These are phyloP conservation scores for Pyrenochaeta sp. DNA, from an alignment of 2,329 filamentous ascomycete species.

Conservation along the genomic window DNA sequence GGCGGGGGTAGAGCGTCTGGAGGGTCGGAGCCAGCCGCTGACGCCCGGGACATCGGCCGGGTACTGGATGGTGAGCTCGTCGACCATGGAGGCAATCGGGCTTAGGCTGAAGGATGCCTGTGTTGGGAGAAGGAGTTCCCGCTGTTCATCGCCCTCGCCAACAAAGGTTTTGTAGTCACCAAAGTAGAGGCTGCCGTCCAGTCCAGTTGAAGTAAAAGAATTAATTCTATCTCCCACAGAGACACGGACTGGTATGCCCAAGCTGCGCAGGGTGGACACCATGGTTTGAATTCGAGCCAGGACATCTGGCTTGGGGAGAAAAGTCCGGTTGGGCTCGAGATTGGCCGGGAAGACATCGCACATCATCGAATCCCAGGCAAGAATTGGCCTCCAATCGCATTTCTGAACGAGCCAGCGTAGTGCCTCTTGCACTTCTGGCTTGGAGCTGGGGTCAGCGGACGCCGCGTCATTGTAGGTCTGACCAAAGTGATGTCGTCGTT, in stretches of 20 bases:
- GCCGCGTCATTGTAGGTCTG: slow-evolving; percentile 16
- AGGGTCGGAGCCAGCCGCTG: slow-evolving; percentile 29
- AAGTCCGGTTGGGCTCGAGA: slow-evolving; percentile 34
- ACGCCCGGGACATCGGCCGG: slow-evolving; percentile 42
- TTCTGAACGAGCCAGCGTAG: slow-evolving; percentile 41
- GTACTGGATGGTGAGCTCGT: slow-evolving; percentile 47
- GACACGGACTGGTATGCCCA: slow-evolving; percentile 43
- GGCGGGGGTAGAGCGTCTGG: slow-evolving; percentile 28
- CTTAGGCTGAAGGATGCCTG: slow-evolving; percentile 44
- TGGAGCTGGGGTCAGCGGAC: slow-evolving; percentile 35
- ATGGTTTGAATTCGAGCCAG: slow-evolving; percentile 40
- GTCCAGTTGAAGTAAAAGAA: slow-evolving; percentile 31
- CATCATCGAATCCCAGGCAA: slow-evolving; percentile 47
- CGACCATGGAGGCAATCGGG: slow-evolving; percentile 42
- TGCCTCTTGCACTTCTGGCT: slow-evolving; percentile 40
- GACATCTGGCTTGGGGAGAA: slow-evolving; percentile 42
- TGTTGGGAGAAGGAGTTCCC: slow-evolving; percentile 38
- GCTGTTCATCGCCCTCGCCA: slow-evolving; percentile 31
- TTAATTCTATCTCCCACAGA: slow-evolving; percentile 43
- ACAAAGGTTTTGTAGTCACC: slow-evolving; percentile 44
- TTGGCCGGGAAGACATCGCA: slow-evolving; percentile 48
- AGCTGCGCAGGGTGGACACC: slow-evolving; percentile 33
- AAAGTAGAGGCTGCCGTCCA: slow-evolving; percentile 45
- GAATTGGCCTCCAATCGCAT: slow-evolving; percentile 43
- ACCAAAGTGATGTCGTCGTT: slow-evolving; percentile 35